Percentiles rank a stretch among this genome's conserved stretches.
phyloP scores from a whole-genome alignment of 371 early-diverging fungal genomes.

The Nematocida homosporus region DNA sequence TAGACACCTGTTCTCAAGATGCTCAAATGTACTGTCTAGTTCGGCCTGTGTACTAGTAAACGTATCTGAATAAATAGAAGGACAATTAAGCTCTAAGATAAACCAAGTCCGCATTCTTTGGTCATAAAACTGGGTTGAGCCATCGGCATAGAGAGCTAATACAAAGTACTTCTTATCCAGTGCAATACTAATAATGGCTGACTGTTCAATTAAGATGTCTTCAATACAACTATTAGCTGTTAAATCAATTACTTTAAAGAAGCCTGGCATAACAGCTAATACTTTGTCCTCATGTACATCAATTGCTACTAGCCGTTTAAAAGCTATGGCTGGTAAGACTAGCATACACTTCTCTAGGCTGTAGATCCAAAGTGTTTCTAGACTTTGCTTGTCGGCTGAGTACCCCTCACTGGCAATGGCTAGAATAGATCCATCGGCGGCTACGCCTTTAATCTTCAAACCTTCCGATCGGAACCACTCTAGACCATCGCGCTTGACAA shows the following conservation, averaged over 20 bases:
- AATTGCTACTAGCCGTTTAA: conserved; percentile 39
- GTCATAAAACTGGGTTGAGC: conserved; percentile 22
- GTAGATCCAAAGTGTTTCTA: conserved; percentile 54
- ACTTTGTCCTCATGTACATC: conserved; percentile 53
- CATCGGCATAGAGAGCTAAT: conserved; percentile 55
- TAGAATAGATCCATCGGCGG: conserved; percentile 36
- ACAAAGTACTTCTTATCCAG: conserved; percentile 60
- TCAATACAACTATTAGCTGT: conserved; percentile 4
- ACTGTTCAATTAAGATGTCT: conserved; percentile 1
- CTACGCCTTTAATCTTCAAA: conserved; percentile 41
- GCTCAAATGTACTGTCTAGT: conserved; percentile 26
- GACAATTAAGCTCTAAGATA: conserved; percentile 10
- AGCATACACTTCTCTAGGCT: conserved; percentile 58
- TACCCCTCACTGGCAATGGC: conserved; percentile 22
- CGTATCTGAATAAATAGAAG: conserved; percentile 35
- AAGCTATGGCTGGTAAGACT: conserved; percentile 57
- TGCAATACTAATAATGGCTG: conserved; percentile 33
- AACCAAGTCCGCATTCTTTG: conserved; percentile 19
- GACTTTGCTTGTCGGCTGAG: background rate
- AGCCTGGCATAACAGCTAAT: conserved; percentile 39
- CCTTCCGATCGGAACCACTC: conserved; percentile 56
- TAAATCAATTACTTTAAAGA: conserved; percentile 58
- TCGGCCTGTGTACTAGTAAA: conserved; percentile 1
- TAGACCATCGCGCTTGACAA: conserved; percentile 33
- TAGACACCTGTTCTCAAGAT: conserved; percentile 30